phyloP scores from a whole-genome alignment of 1,139 yeast species.

The Sugiyamaella novakii region DNA sequence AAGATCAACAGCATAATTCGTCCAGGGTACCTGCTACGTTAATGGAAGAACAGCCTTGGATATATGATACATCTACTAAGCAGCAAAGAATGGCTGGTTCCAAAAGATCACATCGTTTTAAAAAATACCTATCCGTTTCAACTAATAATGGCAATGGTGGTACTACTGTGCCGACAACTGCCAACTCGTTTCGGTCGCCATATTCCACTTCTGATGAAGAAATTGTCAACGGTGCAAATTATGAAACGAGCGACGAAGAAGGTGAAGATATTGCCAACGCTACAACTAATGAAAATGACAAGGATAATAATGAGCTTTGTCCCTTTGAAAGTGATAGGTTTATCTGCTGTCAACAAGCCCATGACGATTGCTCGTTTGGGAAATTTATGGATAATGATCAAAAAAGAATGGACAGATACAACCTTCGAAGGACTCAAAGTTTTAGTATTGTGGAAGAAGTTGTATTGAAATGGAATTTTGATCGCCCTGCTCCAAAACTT shows the following conservation, averaged over 20 bases:
- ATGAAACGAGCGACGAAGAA: conserved; percentile 22
- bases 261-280: neutral
- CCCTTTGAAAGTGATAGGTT: conserved; percentile 9
- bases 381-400: conserved; percentile 15
- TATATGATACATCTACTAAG: conserved; percentile 17
- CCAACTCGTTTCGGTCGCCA: conserved; percentile 9
- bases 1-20: conserved; percentile 8
- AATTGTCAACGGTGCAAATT: conserved; percentile 13
- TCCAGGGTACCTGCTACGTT: conserved; percentile 1
- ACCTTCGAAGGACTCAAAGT: conserved; percentile 40
- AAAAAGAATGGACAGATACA: conserved; percentile 19
- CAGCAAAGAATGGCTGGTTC: conserved; percentile 1
- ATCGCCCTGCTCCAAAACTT: conserved; percentile 12
- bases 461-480: conserved; percentile 39
- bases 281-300: neutral
- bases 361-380: conserved; percentile 16
- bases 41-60: conserved; percentile 20
- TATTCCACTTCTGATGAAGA: conserved; percentile 23
- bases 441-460: conserved; percentile 50
- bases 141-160: neutral
- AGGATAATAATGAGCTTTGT: conserved; percentile 1
- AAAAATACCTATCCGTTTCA: conserved; percentile 9
- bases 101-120: conserved; percentile 14
- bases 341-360: conserved; percentile 18
- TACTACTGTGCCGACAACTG: neutral